These are phyloP conservation scores for Pseudogymnoascus sp. DNA, from an alignment of 2,329 filamentous ascomycete genomes.

Conservation along the genomic window DNA sequence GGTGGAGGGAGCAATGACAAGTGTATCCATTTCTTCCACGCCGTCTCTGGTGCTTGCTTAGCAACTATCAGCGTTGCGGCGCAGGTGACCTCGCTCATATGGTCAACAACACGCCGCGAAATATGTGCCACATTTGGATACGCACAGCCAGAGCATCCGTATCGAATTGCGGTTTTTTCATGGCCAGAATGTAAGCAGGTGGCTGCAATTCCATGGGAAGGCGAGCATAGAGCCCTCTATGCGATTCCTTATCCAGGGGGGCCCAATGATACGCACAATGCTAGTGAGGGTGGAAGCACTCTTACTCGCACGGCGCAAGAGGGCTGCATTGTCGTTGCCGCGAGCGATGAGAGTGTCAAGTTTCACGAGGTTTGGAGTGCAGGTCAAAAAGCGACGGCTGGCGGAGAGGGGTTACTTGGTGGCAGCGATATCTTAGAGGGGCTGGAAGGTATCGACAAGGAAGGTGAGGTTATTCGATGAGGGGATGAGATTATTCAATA, in stretches of 20 bases:
- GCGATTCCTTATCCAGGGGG: constrained; percentile 77
- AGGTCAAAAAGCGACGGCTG: constrained; percentile 44
- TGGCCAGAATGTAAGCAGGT: constrained; percentile 90
- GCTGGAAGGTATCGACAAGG: constrained; percentile 70
- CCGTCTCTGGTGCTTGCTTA: constrained; percentile 70
- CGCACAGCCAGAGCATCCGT: constrained; percentile 79
- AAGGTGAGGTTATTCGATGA: constrained; percentile 62
- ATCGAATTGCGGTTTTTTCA: constrained; percentile 83
- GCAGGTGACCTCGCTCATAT: constrained; percentile 88
- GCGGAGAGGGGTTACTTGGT: constrained; percentile 57
- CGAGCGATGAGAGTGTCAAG: constrained; percentile 85
- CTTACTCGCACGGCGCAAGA: constrained; percentile 54
- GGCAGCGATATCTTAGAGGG: constrained; percentile 81
- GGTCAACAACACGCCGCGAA: constrained; percentile 77
- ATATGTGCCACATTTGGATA: constrained; percentile 94
- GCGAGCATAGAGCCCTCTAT: constrained; percentile 71
- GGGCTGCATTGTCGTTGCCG: constrained; percentile 83
- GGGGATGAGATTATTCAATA: background rate
- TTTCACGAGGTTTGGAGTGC: constrained; percentile 93
- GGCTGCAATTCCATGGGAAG: constrained; percentile 75
- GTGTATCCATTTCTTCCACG: constrained; percentile 93
- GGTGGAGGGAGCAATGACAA: constrained; percentile 91
- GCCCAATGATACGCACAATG: constrained; percentile 32
- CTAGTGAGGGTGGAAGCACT: constrained; percentile 44
- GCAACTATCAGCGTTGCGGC: constrained; percentile 88